Evolutionary conservation across 345 rosid species (phyloP), one percentile per base, ranked within the genome.

Genomic region (Eucalyptus marginata): DNA sequence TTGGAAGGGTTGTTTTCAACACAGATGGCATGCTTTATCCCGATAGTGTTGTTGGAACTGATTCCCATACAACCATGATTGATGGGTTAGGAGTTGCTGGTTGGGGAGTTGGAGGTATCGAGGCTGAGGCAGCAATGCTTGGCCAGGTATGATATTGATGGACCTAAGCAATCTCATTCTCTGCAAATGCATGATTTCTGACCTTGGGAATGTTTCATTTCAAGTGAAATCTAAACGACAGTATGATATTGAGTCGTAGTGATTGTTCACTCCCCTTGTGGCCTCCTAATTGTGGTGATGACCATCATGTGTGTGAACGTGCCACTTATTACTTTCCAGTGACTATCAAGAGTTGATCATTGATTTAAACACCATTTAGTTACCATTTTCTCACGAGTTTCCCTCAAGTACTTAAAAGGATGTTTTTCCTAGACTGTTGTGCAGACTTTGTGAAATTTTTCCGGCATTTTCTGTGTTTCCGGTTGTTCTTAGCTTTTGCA

Each of bases 1-100:
- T 98, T 90, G 99, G 99, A 90, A 93, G 99, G 59, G 98, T 98
- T 92, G 99, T 98, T 62, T 98, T 98, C 95, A 98, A 98, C 92
- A 94, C 92, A 9, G 91, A 96, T 12, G 96, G 96, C 56, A 11
- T 95, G 54, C 94, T 98, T 85, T 95, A 98, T 93, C 99, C 99
- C 31, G 99, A 98, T 90, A 98, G 99, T 51, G 99, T 97, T 86
- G 99, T 98, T 71, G 99, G 99, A 51, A 98, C 99, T 89, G 99
- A 98, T 92, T 98, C 99, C 51, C 99, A 98, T 90, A 98, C 99
- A 66, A 98, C 99, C 89, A 98, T 98, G 99, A 98, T 98, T 90
- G 99, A 98, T 94, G 99, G 99, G 85, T 87, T 98, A 88, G 99
- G 99, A 91, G 99, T 98, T 90, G 98, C 99, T 93, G 99, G 99